Evolutionary conservation across 2,329 filamentous ascomycete genomes (phyloP), one percentile per base, ranked within the genome.

Genomic region (Phialemonium atrogriseum): DNA sequence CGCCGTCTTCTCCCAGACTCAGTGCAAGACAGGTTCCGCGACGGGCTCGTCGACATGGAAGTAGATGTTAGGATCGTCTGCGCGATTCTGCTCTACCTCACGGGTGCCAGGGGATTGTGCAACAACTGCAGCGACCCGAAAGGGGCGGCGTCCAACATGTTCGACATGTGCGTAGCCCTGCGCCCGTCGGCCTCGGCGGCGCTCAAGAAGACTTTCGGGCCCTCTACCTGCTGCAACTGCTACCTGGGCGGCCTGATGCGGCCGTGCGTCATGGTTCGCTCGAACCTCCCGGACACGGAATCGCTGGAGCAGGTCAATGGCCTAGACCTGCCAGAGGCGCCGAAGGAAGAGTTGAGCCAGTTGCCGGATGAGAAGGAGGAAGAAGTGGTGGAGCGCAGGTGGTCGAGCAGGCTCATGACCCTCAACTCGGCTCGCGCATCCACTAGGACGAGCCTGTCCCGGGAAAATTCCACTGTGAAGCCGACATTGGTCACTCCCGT

Each of bases 61-160:
- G n/a, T n/a, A n/a, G n/a, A 25, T 10, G 5, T 10, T 7, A 31
- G 26, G 14, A 28, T 22, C 11, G 13, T 35, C 5, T 36, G 25
- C 7, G 37, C 29, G 2, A n/a, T 40, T 13, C 20, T 42, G 4
- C 33, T 36, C 4, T 38, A 35, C 12, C 23, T 42, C 8, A 23
- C 14, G 8, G 35, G 37, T 3, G 10, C n/a, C 5, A 18, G 21
- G 7, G n/a, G n/a, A n/a, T n/a, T n/a, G n/a, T n/a, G n/a, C n/a
- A n/a, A n/a, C n/a, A n/a, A 23, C 10, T 2, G 6, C 7, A 8
- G 7, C 14, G 3, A 22, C 18, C 7, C 36, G 38, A 19, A 26
- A 1, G 10, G 13, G 4, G 4, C 18, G n/a, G 27, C 27, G 2
- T 7, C 11, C 7, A 9, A 10, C 2, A 23, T 23, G 2, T 37